phyloP scores from a whole-genome alignment of 2,329 filamentous ascomycete species.

The Kalmusia sp. region DNA sequence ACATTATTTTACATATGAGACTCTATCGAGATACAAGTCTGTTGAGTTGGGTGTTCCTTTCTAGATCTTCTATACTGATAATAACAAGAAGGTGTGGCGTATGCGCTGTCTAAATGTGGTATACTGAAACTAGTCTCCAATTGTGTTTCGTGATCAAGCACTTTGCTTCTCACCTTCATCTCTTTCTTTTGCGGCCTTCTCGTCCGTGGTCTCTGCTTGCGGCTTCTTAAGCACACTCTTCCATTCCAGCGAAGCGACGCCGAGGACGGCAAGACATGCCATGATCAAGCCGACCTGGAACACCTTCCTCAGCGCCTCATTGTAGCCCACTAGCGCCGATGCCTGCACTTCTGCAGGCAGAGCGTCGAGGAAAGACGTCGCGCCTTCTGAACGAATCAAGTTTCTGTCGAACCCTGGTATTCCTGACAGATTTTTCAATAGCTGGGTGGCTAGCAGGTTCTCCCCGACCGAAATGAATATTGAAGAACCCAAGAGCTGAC shows the following conservation, averaged over 20 bases:
- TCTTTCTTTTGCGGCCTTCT: background rate
- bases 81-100: no score
- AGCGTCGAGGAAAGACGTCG: background rate
- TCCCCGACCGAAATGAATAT: constrained; percentile 52
- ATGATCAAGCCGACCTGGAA: constrained; percentile 59
- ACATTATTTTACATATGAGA: no score
- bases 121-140: no score
- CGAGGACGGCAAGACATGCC: constrained; percentile 54
- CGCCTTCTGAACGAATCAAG: constrained; percentile 5
- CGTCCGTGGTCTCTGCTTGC: background rate
- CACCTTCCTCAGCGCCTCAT: constrained; percentile 9
- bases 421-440: constrained; percentile 14
- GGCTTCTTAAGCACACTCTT: constrained; percentile 53
- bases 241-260: constrained; percentile 64
- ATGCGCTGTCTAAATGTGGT: no score
- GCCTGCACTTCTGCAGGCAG: background rate
- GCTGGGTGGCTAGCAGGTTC: constrained; percentile 31
- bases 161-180: background rate
- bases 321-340: background rate
- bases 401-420: constrained; percentile 13
- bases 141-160: background rate
- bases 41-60: no score
- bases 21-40: no score
- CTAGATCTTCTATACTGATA: no score
- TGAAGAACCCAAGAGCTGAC: constrained; percentile 51